Conservation (phyloP, 116 monocot species). For the Posidonia oceanica region DNA sequence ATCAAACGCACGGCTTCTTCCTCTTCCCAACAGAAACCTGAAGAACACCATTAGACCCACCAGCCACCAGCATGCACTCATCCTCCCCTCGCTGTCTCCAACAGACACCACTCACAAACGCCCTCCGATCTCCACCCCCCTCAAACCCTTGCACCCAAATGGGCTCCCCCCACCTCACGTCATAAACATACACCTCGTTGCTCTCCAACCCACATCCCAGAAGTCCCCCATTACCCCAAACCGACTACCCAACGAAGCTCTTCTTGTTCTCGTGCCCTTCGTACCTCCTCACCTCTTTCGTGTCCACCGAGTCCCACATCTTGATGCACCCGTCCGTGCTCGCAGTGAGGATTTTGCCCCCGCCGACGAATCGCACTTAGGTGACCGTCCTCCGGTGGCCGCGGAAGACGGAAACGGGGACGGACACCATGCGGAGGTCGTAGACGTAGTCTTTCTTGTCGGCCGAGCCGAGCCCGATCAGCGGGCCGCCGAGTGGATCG, state of each 20-base stretch:
- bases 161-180: constrained; percentile 49
- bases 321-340: constrained; percentile 58
- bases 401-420: constrained; percentile 23
- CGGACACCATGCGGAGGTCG: constrained; percentile 37
- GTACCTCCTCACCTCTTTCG: constrained; percentile 39
- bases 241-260: constrained; percentile 62
- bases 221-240: constrained; percentile 36
- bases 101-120: constrained; percentile 45
- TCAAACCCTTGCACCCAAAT: constrained; percentile 14
- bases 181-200: constrained; percentile 58
- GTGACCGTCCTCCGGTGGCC: constrained; percentile 75
- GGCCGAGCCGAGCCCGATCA: constrained; percentile 50
- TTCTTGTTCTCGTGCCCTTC: constrained; percentile 44
- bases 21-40: constrained; percentile 29
- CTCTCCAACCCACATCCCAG: constrained; percentile 72
- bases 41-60: constrained; percentile 52
- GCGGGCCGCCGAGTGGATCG: constrained; percentile 23
- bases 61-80: constrained; percentile 41
- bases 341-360: constrained; percentile 42
- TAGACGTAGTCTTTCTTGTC: constrained; percentile 63
- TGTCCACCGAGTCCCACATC: constrained; percentile 38
- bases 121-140: not conserved
- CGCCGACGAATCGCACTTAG: constrained; percentile 54
- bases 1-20: constrained; percentile 17
- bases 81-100: constrained; percentile 30